Base-by-base conservation (phyloP, 805 yeast species). In the Hanseniaspora taiwanica region DNA sequence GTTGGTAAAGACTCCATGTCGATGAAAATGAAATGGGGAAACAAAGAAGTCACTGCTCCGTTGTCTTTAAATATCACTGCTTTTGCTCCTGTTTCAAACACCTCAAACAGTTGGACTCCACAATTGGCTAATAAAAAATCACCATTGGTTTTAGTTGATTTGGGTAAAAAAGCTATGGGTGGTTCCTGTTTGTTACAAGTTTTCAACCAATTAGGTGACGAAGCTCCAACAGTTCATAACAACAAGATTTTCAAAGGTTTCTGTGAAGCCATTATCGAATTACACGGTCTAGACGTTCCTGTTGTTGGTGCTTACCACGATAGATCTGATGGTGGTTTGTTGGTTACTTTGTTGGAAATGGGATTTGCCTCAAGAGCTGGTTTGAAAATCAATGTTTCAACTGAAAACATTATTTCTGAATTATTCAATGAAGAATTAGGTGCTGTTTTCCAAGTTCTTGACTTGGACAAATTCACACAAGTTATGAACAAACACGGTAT, bases 1-100 rank as follows among this genome's bases (percentile, higher is more conserved):
- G 99, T 91, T 27, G 99, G 99, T 50, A 91, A 91, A 65, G 99
- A 91, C 62, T 86, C 96, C 27, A 86, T 91, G 96, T 86, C 97
- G 18, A 89, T 91, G 98, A 85, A 86, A 66, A 91, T 91, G 97
- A 79, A 81, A 54, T 91, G 99, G 99, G 83, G 72, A 38, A 74
- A 77, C 40, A 83, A 80, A 53, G 94, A 85, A 61, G 97, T 91
- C 34, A 78, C 91, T 46, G 85, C 96, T n/a, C 99, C 99, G 37
- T 67, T 91, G 56, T 81, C 96, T 10, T 73, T 89, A 52, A 81
- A 83, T 37, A 71, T 89, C 50, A 87, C 98, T 18, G 91, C 97
- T 1, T 91, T 89, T 59, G 83, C 81, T 44, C 84, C 94, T 27
- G 96, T 91, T 37, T 65, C 64, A 35, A 70, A 87, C 58, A 87